Evolutionary conservation across 257 asterid genomes (phyloP).

Genomic region (Solanum sparsipilum): DNA sequence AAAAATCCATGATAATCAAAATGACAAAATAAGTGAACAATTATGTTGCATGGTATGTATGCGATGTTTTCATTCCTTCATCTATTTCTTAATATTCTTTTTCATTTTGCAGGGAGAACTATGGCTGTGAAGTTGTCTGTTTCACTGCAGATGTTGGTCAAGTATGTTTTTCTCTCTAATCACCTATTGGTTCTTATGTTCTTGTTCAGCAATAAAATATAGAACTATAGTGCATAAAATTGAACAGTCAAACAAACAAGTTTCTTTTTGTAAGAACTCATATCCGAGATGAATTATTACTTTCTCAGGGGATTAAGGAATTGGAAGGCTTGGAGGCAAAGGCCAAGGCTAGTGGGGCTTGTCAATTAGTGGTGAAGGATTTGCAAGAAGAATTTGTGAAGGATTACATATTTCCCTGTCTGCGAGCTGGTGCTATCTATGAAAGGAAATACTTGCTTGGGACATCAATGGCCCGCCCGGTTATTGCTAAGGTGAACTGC

Average conservation of each 20-base stretch:
- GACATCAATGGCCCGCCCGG: constrained; percentile 99
- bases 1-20: background rate
- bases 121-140: constrained; percentile 93
- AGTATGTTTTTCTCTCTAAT: constrained; percentile 38
- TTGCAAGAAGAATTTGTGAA: constrained; percentile 87
- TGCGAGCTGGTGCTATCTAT: constrained; percentile 91
- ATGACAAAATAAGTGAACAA: background rate
- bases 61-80: background rate
- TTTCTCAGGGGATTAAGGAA: constrained; percentile 69
- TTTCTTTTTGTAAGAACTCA: background rate
- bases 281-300: background rate
- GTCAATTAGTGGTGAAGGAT: constrained; percentile 91
- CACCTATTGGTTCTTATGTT: background rate
- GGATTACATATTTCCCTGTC: constrained; percentile 86
- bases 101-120: constrained; percentile 58
- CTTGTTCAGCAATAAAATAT: background rate
- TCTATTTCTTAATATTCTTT: background rate
- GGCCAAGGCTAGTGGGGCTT: constrained; percentile 98
- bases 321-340: constrained; percentile 89
- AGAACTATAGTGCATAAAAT: background rate
- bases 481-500: constrained; percentile 77
- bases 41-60: background rate
- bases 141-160: constrained; percentile 97
- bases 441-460: constrained; percentile 93
- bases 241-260: background rate